Conservation (phyloP, 768 basidiomycete genomes). For the Termitomyces sp. region DNA sequence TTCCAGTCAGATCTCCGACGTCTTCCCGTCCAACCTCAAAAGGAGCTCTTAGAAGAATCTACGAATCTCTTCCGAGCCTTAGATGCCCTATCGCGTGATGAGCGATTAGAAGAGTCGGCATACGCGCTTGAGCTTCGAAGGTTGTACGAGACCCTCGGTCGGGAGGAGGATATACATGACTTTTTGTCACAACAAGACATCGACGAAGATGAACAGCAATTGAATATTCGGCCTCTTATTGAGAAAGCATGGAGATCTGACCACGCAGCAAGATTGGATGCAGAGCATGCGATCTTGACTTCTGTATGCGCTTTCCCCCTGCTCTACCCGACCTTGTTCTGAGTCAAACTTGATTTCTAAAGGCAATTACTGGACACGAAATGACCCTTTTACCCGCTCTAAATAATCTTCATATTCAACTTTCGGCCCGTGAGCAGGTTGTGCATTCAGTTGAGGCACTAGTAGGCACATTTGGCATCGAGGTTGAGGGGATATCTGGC, state of each 20-base stretch:
- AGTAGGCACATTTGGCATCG: no score
- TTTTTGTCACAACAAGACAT: conserved; percentile 2
- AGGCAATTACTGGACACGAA: conserved; percentile 19
- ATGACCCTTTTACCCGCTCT: conserved; percentile 21
- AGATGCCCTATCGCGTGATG: neutral
- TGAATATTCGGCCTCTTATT: conserved; percentile 22
- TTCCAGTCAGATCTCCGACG: neutral
- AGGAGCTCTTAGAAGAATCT: conserved; percentile 4
- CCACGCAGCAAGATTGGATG: conserved; percentile 21
- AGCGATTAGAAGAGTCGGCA: conserved; percentile 9
- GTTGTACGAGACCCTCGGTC: conserved; percentile 4
- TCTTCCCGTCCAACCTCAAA: neutral
- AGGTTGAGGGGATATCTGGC: no score
- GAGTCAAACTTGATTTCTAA: neutral
- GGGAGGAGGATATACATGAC: neutral
- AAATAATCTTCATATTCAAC: conserved; percentile 17
- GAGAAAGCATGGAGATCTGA: conserved; percentile 29
- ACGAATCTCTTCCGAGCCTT: neutral
- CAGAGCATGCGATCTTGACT: conserved; percentile 20
- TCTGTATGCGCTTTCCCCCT: conserved; percentile 13
- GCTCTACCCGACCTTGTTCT: neutral
- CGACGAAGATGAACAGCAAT: neutral
- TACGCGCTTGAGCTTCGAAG: conserved; percentile 11
- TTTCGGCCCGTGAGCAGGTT: conserved; percentile 12
- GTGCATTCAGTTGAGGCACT: conserved; percentile 27